Percentiles rank a stretch among this genome's conserved stretches.
These are phyloP conservation scores for Cyathus striatus DNA, from an alignment of 768 basidiomycete species.

Conservation along the genomic window DNA sequence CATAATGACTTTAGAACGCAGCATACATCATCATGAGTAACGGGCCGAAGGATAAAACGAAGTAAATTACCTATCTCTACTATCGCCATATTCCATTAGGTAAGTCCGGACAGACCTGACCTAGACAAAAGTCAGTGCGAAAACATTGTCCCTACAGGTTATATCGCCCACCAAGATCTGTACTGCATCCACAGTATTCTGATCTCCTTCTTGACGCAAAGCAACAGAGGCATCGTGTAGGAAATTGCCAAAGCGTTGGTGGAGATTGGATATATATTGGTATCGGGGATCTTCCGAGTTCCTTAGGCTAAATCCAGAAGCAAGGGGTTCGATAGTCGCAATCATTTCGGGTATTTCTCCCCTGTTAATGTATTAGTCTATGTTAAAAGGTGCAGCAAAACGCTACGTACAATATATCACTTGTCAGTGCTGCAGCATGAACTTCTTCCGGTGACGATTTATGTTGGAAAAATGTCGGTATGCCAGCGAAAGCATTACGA, in stretches of 20 bases:
- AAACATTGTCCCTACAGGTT: not conserved
- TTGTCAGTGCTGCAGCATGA: constrained; percentile 35
- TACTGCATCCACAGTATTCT: constrained; percentile 79
- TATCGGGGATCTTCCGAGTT: constrained; percentile 63
- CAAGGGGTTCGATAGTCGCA: constrained; percentile 52
- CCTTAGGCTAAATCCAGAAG: constrained; percentile 62
- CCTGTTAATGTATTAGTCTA: constrained; percentile 25
- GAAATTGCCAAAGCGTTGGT: constrained; percentile 60
- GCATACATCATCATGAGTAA: too few species aligned
- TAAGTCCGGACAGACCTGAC: constrained; percentile 66
- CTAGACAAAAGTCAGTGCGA: constrained; percentile 23
- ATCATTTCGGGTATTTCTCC: constrained; percentile 79
- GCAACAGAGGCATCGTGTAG: constrained; percentile 67
- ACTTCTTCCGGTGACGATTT: constrained; percentile 45
- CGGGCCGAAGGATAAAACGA: not conserved
- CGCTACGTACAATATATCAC: constrained; percentile 63
- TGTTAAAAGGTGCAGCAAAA: not conserved
- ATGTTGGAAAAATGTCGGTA: constrained; percentile 62
- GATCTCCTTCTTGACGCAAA: constrained; percentile 68
- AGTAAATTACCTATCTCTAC: constrained; percentile 41
- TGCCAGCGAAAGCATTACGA: constrained; percentile 70
- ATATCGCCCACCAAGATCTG: constrained; percentile 52
- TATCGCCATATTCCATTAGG: constrained; percentile 73
- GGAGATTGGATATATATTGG: constrained; percentile 51
- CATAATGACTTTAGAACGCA: constrained; percentile 41